Conservation (phyloP, 257 asterid genomes). For the Salvia splendens region DNA sequence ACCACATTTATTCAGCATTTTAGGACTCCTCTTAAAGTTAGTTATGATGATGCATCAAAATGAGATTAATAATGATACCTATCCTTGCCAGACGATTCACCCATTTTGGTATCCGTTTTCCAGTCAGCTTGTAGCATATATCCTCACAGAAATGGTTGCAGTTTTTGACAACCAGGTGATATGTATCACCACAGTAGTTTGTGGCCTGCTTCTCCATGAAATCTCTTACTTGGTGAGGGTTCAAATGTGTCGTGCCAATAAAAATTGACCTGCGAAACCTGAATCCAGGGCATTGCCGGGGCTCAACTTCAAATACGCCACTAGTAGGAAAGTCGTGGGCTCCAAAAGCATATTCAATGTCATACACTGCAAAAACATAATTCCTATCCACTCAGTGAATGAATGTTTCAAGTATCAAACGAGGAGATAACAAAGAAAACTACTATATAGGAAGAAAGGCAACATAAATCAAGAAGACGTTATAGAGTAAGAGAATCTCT, state of each 20-base stretch:
- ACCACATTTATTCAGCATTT: background rate
- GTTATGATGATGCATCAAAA: constrained; percentile 5
- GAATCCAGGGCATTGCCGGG: constrained; percentile 84
- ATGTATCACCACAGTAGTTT: constrained; percentile 67
- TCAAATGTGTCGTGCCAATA: constrained; percentile 69
- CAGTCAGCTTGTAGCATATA: constrained; percentile 71
- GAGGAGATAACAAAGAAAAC: background rate
- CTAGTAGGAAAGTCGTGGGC: constrained; percentile 76
- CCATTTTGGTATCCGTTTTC: constrained; percentile 78
- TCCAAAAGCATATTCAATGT: constrained; percentile 82
- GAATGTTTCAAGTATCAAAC: background rate
- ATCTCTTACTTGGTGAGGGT: constrained; percentile 59
- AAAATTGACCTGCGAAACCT: constrained; percentile 71
- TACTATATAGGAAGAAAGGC: background rate
- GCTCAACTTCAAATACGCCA: constrained; percentile 85
- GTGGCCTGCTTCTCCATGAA: constrained; percentile 66
- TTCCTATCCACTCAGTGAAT: constrained; percentile 7
- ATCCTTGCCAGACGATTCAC: constrained; percentile 84
- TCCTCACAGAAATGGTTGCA: constrained; percentile 93
- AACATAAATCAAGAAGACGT: constrained; percentile 7
- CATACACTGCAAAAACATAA: constrained; percentile 55
- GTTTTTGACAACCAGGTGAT: constrained; percentile 73
- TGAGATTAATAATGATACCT: constrained; percentile 40
- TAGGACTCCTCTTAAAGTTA: background rate
- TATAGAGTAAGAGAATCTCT: constrained; percentile 25